Conservation (phyloP, 2,329 filamentous ascomycete genomes). For the Emericellopsis cladophorae region DNA sequence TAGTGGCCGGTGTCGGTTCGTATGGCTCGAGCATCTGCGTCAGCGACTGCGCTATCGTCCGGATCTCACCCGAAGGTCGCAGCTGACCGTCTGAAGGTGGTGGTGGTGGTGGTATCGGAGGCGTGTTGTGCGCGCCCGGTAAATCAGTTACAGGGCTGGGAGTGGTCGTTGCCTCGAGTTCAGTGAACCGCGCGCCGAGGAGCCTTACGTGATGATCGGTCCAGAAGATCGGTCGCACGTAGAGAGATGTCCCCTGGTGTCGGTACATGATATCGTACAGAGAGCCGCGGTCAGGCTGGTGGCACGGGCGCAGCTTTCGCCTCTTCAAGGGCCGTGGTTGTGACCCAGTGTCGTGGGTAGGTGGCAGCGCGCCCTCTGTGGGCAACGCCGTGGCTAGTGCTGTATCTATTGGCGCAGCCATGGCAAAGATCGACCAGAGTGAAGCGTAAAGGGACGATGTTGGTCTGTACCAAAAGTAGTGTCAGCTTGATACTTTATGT, state of each 20-base stretch:
- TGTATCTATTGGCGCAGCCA: too few relatives aligned
- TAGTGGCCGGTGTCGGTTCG: constrained; percentile 4
- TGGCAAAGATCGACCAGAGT: too few relatives aligned
- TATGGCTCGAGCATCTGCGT: constrained; percentile 25
- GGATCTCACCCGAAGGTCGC: constrained; percentile 27
- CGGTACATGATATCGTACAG: constrained; percentile 39
- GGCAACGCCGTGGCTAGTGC: too few relatives aligned
- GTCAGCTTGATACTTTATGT: too few relatives aligned
- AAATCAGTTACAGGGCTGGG: too few relatives aligned
- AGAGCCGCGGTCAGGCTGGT: constrained; percentile 31
- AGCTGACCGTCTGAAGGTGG: constrained; percentile 21
- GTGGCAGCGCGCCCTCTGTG: too few relatives aligned
- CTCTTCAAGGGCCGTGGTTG: constrained; percentile 8
- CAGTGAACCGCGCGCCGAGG: constrained; percentile 32
- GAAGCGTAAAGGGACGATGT: too few relatives aligned
- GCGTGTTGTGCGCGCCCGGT: too few relatives aligned
- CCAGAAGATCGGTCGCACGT: constrained; percentile 41
- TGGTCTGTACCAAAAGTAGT: too few relatives aligned
- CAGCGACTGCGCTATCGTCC: constrained; percentile 27
- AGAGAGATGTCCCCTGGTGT: constrained; percentile 33
- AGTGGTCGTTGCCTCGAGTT: constrained; percentile 10
- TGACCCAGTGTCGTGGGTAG: constrained; percentile 4
- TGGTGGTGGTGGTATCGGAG: constrained; percentile 11
- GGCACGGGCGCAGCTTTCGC: constrained; percentile 14
- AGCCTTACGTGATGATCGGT: constrained; percentile 36